Evolutionary conservation across 495 filamentous ascomycete genomes (phyloP), one percentile per base, ranked within the genome.

Genomic region (Ascobolus immersus): DNA sequence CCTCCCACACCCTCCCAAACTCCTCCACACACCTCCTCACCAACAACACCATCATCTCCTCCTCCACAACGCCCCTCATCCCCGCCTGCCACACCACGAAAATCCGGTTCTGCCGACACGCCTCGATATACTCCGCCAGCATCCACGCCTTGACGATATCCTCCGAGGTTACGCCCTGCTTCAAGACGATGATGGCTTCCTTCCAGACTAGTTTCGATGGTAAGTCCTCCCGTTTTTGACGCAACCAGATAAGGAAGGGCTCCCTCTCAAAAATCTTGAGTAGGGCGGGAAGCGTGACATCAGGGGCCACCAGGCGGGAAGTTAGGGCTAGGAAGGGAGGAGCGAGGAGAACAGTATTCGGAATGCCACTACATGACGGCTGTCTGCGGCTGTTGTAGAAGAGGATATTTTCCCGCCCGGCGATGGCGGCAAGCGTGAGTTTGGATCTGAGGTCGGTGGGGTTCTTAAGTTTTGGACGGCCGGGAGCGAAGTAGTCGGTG

Each of bases 81-180:
- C n/a, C n/a, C n/a, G n/a, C n/a, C n/a, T n/a, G n/a, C n/a, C n/a
- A n/a, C n/a, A n/a, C n/a, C n/a, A n/a, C n/a, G n/a, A n/a, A n/a
- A n/a, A n/a, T n/a, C n/a, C n/a, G n/a, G n/a, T n/a, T n/a, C n/a
- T n/a, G n/a, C n/a, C n/a, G n/a, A n/a, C n/a, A n/a, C n/a, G n/a
- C n/a, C n/a, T n/a, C n/a, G n/a, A n/a, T n/a, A n/a, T n/a, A n/a
- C n/a, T n/a, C n/a, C n/a, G n/a, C n/a, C n/a, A n/a, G 71, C 28
- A 61, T 58, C 77, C 76, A 92, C 5, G 73, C 77, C 47, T 65
- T 64, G 2, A 81, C 48, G 37, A 71, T 65, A 15, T 53, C 51
- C 22, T 44, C 48, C 13, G 60, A 50, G 0, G 51, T 55, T 18
- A 58, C 60, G 5, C 45, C 56, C 33, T 62, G 56, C 50, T 80